Percentiles rank a stretch among this genome's conserved stretches.
phyloP scores from a whole-genome alignment of 768 basidiomycete species.

The Lentinula boryana region DNA sequence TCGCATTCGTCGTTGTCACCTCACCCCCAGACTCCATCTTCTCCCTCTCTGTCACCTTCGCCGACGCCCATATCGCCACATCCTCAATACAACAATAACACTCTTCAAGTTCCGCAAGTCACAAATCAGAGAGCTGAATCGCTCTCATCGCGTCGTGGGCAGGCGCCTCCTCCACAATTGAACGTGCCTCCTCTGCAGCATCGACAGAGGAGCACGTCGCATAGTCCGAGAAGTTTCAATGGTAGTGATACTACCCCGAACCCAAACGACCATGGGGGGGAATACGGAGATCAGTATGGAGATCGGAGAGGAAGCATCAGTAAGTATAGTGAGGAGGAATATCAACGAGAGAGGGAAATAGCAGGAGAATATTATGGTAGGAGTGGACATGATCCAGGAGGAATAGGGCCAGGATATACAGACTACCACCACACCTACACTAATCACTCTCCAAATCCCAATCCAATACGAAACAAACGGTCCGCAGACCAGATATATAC shows the following conservation, averaged over 20 bases:
- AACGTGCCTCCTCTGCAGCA: conserved; percentile 31
- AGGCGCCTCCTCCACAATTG: conserved; percentile 29
- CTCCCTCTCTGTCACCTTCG: background rate
- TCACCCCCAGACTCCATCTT: background rate
- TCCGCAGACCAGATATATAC: background rate
- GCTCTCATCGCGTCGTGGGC: conserved; percentile 25
- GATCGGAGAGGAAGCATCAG: background rate
- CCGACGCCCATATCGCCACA: background rate
- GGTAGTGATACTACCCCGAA: background rate
- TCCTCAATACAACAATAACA: background rate
- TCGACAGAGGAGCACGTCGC: conserved; percentile 33
- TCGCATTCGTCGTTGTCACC: conserved; percentile 40
- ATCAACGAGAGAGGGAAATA: background rate
- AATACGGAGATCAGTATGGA: conserved; percentile 36
- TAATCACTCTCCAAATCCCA: conserved; percentile 40
- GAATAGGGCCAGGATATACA: background rate
- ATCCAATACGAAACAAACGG: conserved; percentile 10
- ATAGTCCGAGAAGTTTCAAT: conserved; percentile 16
- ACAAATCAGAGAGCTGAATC: conserved; percentile 29
- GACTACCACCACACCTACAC: background rate
- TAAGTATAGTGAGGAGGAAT: background rate
- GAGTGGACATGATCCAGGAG: background rate
- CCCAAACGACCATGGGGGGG: conserved; percentile 29
- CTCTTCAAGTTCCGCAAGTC: conserved; percentile 25
- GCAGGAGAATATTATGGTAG: background rate